Evolutionary conservation across 176 grass and related monocot genomes (phyloP), one percentile per base, ranked within the genome.

Genomic region (Aegilops speltoides): DNA sequence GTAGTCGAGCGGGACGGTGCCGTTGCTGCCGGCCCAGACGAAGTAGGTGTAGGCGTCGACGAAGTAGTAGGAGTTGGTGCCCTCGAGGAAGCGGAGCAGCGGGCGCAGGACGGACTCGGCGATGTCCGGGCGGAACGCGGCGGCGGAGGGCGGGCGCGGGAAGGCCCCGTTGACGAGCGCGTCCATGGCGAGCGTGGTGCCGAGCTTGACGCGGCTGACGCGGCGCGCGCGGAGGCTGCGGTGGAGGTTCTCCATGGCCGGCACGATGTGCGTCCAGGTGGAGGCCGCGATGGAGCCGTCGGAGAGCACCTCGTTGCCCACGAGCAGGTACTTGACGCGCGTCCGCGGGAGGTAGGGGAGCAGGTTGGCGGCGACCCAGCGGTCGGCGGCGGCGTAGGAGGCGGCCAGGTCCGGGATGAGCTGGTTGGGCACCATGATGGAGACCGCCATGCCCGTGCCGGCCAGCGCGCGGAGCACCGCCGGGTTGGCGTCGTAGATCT

Each of bases 341-440:
- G 94, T 91, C 26, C 5, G 20, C 3, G 76, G 86, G 54, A 81
- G 73, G 87, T 89, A 88, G 23, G 93, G 96, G 24, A 83, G 56
- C 28, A 98, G 64, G 74, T 98, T 94, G 6, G 59, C 26, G 32
- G 82, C 66, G 45, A 98, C 86, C 96, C 93, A 98, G 3, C 37
- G 54, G 77, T 98, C 92, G 24, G 96, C 96, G 41, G 85, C 86
- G 22, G 88, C 87, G 1, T 76, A 79, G 59, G 91, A 92, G 28
- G 60, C 63, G 48, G 93, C 96, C 14, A 98, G 6, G 75, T 41
- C 57, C 25, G 85, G 76, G 80, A 98, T 96, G 90, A 88, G 19
- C 38, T 98, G 62, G 83, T 98, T 96, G 69, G 90, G 96, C 65
- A 98, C 96, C 96, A 98, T 98, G 86, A 98, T 96, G 70, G 96